Base-by-base conservation (phyloP, 2,329 filamentous ascomycete genomes). In the Sclerotinia sclerotiorum region DNA sequence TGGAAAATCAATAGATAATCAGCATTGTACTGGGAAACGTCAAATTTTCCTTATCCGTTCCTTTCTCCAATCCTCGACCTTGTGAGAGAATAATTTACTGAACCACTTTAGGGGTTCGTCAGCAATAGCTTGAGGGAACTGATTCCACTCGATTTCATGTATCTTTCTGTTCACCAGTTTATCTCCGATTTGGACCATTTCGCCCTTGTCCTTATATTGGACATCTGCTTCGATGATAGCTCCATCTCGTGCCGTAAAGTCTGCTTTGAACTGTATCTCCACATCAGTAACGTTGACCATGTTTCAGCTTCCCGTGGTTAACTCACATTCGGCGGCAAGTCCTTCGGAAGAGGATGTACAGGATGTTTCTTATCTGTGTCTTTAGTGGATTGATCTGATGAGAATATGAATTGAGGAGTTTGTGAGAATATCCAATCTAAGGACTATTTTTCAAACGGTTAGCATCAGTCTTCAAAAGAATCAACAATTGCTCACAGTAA, bases 371-470 rank as follows among this genome's bases (percentile, higher is more conserved):
- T 48, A 5, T 19, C 21, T 48, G 21, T 24, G 32, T 67, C 58
- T 24, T 56, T 56, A 6, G 49, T 46, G 19, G 52, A 55, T 74
- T 82, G 81, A 71, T 87, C 81, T 70, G 84, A 84, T 4, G 86
- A 87, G 73, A 94, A 88, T 10, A 85, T 87, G 78, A 97, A 97
- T 67, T 89, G 89, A 1, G 94, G 94, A 2, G 94, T 97, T 80
- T 97, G 93, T 2, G 86, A 86, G 79, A 90, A 97, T 69, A 90
- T 90, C 93, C 93, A 97, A 15, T 88, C 85, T 4, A 81, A 79
- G 0, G 88, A 89, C 84, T 88, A 72, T 49, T 29, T 44, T 24
- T 21, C 29, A 74, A 42, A 5, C 44, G 27, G 49, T 75, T 57
- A 74, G 80, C 79, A 13, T 27, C 24, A 61, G 46, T 73, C 57